Evolutionary conservation across 768 basidiomycete species (phyloP).

Genomic region (Mycena rosella): DNA sequence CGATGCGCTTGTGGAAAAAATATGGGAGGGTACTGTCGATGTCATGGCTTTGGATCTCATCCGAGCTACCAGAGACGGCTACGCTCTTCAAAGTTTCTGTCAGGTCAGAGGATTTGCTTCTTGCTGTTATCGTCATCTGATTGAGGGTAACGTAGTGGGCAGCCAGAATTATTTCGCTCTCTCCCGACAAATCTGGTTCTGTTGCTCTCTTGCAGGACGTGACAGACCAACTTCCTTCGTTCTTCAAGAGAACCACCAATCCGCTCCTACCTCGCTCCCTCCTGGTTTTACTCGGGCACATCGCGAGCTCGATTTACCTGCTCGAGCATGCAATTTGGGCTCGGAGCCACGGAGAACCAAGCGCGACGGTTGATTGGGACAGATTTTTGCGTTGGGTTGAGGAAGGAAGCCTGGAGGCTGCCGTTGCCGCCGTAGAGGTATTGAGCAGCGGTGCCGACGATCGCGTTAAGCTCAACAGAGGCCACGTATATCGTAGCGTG

Average conservation of each 20-base stretch:
- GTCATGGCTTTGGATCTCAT: slow-evolving; percentile 77
- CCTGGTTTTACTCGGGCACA: slow-evolving; percentile 67
- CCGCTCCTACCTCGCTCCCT: slow-evolving; percentile 68
- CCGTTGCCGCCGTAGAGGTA: background rate
- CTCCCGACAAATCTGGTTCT: slow-evolving; percentile 46
- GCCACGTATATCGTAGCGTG: background rate
- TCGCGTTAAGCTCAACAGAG: background rate
- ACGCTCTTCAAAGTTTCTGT: slow-evolving; percentile 64
- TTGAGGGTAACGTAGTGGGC: slow-evolving; percentile 61
- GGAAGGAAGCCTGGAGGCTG: slow-evolving; percentile 19
- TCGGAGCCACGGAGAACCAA: slow-evolving; percentile 40
- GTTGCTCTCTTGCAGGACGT: slow-evolving; percentile 53
- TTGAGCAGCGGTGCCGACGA: background rate
- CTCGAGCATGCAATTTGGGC: slow-evolving; percentile 81
- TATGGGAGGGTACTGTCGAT: slow-evolving; percentile 85
- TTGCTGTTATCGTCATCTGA: slow-evolving; percentile 1
- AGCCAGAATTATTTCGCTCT: slow-evolving; percentile 49
- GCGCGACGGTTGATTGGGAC: slow-evolving; percentile 32
- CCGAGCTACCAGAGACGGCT: slow-evolving; percentile 61
- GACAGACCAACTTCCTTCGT: slow-evolving; percentile 52
- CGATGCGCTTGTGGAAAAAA: slow-evolving; percentile 80
- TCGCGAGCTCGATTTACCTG: slow-evolving; percentile 66
- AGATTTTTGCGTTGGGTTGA: slow-evolving; percentile 40
- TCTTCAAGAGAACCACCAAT: slow-evolving; percentile 55
- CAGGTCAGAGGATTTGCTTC: slow-evolving; percentile 37